These are phyloP conservation scores for Talaromyces rugulosus DNA, from an alignment of 2,329 filamentous ascomycete species.

Conservation along the genomic window DNA sequence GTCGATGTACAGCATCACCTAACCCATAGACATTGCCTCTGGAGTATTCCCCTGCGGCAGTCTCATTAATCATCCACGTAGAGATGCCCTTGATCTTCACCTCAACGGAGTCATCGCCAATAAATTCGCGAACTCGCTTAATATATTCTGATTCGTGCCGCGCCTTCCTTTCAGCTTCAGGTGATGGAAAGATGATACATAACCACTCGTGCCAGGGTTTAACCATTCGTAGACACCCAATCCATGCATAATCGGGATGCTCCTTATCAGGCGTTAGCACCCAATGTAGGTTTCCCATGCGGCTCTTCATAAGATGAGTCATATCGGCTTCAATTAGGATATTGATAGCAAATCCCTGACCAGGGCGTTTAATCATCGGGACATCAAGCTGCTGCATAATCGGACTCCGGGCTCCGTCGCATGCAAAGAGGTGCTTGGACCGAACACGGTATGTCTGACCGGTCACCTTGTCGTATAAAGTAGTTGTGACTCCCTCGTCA, in stretches of 20 bases:
- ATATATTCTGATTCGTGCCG: constrained; percentile 53
- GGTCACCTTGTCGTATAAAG: constrained; percentile 31
- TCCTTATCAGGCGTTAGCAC: constrained; percentile 53
- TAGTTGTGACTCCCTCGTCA: background rate
- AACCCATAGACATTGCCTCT: constrained; percentile 52
- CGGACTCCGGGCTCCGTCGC: constrained; percentile 50
- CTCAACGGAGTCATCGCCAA: constrained; percentile 50
- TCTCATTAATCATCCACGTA: constrained; percentile 60
- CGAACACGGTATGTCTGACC: constrained; percentile 42
- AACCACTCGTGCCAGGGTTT: constrained; percentile 60
- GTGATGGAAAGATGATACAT: too few relatives aligned
- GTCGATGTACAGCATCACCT: constrained; percentile 58
- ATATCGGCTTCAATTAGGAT: constrained; percentile 50
- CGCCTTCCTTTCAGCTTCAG: too few relatives aligned
- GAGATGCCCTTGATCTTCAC: constrained; percentile 51
- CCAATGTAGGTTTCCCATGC: constrained; percentile 59
- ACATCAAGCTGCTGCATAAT: constrained; percentile 46
- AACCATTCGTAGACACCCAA: constrained; percentile 54
- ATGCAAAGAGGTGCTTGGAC: constrained; percentile 57
- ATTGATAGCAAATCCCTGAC: constrained; percentile 49
- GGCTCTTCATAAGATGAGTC: constrained; percentile 24
- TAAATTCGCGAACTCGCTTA: constrained; percentile 44
- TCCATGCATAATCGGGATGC: constrained; percentile 50
- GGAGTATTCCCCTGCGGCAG: constrained; percentile 54
- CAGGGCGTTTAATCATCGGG: constrained; percentile 42